Base-by-base conservation (phyloP, 2,329 filamentous ascomycete genomes). In the Beauveria caledonica region DNA sequence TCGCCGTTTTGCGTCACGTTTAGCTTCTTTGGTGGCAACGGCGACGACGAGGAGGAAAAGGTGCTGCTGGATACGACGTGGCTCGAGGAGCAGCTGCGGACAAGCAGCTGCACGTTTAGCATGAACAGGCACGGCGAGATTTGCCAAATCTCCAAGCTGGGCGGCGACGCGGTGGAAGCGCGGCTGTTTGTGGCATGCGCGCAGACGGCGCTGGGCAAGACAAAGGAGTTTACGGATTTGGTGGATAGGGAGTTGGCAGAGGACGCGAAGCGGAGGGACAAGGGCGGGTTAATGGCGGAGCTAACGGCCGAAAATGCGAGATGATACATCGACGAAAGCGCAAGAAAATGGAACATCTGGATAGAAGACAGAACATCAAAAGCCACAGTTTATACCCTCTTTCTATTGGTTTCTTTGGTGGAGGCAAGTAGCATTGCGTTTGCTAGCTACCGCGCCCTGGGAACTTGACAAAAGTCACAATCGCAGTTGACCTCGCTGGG, bases 1-100 rank as follows among this genome's bases (percentile, higher is more conserved):
- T 89, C 90, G 66, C 94, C 94, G 1, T 87, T 97, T 59, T 96
- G 92, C 70, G 81, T 97, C 50, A 96, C 92, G 0, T 96, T 96
- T 74, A 90, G 86, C 68, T 93, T 92, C 70, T 97, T 89, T 73
- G 80, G 84, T 69, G 81, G 88, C 33, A 84, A 87, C 40, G 89
- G 86, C 5, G 87, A 89, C 15, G 44, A 9, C 0, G 59, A n/a
- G 5, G 52, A 51, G 1, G 39, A 39, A 65, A 69, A 66, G 19
- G 82, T 89, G 48, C 69, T 92, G 58, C 71, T 90, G n/a, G 90
- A 94, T 72, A 82, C 89, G 3, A 88, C 81, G 48, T 78, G 85
- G 71, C 73, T 89, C 44, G 90, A 94, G 75, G 90, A 94, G 75
- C 87, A 91, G 72, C 78, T 92, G 61, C 79, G 88, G 21, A 82